A percentile compares a stretch with the other conserved stretches of the same genome.
phyloP scores from a whole-genome alignment of 2,329 filamentous ascomycete genomes.

The Daldinia sp. region DNA sequence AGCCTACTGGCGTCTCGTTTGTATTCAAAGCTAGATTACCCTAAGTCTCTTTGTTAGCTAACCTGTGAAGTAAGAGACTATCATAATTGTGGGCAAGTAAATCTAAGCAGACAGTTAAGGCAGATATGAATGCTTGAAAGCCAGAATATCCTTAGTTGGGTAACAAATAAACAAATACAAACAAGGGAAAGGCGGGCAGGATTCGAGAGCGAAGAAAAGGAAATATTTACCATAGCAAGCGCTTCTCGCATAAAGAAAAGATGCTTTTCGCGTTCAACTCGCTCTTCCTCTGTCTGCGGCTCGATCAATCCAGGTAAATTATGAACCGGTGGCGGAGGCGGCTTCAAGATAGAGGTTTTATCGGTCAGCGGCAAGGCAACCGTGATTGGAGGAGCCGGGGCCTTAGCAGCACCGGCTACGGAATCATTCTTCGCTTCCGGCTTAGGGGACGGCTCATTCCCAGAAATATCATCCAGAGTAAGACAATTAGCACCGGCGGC shows the following conservation, averaged over 20 bases:
- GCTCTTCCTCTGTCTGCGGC: constrained; percentile 47
- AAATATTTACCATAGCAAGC: constrained; percentile 75
- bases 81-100: neutral
- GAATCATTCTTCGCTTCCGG: constrained; percentile 30
- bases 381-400: constrained; percentile 40
- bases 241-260: constrained; percentile 82
- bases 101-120: too few species aligned
- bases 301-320: constrained; percentile 46
- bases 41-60: constrained; percentile 55
- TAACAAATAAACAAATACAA: neutral
- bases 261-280: constrained; percentile 55
- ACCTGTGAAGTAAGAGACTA: neutral
- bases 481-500: constrained; percentile 37
- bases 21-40: constrained; percentile 83
- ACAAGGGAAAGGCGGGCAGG: neutral
- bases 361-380: constrained; percentile 38
- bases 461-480: constrained; percentile 36
- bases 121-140: neutral
- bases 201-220: neutral
- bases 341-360: constrained; percentile 3
- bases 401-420: constrained; percentile 34
- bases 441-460: constrained; percentile 12
- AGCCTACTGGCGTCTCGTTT: constrained; percentile 96
- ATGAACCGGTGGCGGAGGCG: constrained; percentile 33
- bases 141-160: neutral